phyloP scores from a whole-genome alignment of 2,329 filamentous ascomycete genomes.

The Sclerotinia subarctica region DNA sequence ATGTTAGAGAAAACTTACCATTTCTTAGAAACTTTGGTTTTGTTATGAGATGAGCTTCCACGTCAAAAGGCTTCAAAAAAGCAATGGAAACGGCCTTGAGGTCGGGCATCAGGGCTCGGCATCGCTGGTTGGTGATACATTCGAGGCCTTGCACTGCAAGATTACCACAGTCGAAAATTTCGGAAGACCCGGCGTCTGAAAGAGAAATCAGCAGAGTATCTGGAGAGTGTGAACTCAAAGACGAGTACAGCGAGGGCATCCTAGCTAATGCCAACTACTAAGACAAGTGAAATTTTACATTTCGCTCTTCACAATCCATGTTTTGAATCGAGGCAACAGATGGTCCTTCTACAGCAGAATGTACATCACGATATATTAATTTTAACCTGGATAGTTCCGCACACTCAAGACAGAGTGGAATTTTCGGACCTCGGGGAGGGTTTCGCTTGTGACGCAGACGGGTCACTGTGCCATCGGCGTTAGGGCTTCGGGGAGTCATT shows the following conservation, averaged over 20 bases:
- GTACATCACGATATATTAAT: background rate
- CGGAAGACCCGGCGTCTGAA: background rate
- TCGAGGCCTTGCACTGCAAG: background rate
- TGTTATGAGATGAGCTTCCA: background rate
- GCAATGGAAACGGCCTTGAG: background rate
- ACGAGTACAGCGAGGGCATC: background rate
- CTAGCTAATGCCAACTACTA: background rate
- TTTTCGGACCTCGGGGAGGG: background rate
- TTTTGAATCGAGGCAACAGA: background rate
- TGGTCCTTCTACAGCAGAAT: background rate
- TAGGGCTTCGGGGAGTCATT: background rate
- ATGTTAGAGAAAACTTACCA: background rate
- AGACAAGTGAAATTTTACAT: background rate
- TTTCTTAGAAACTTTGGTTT: background rate
- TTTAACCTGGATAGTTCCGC: background rate
- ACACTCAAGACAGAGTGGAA: background rate
- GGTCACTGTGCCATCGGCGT: background rate
- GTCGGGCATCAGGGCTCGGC: background rate
- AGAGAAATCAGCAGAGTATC: background rate
- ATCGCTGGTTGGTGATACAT: background rate
- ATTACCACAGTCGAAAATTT: background rate
- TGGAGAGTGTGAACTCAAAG: background rate
- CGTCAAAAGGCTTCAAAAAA: background rate
- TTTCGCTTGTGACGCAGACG: background rate
- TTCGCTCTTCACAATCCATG: background rate